phyloP scores from a whole-genome alignment of 1,284 basidiomycete genomes.

The Grifola frondosa region DNA sequence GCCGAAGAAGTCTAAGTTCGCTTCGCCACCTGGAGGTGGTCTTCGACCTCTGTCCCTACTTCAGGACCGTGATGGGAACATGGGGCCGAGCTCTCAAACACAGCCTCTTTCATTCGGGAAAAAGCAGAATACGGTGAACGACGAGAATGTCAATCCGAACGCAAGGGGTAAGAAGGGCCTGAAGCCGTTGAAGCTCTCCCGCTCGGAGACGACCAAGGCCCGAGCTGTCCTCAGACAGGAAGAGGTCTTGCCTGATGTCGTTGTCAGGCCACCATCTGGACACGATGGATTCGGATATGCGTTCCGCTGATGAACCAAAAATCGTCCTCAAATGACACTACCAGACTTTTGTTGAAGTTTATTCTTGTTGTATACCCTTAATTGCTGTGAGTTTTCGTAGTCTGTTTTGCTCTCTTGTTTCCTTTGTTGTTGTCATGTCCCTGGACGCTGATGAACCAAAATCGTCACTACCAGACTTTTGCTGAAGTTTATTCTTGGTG shows the following conservation, averaged over 20 bases:
- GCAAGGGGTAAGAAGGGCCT: slow-evolving; percentile 41
- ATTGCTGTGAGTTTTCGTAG: slow-evolving; percentile 15
- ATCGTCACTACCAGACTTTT: slow-evolving; percentile 7
- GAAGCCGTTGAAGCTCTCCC: slow-evolving; percentile 55
- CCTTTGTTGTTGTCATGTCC: slow-evolving; percentile 8
- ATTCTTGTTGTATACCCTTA: slow-evolving; percentile 19
- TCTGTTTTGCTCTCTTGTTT: slow-evolving; percentile 9
- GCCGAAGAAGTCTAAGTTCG: slow-evolving; percentile 40
- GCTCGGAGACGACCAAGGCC: slow-evolving; percentile 61
- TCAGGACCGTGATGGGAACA: slow-evolving; percentile 53
- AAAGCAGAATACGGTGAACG: slow-evolving; percentile 37
- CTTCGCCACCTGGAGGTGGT: slow-evolving; percentile 38
- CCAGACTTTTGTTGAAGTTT: slow-evolving; percentile 15
- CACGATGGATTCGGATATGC: slow-evolving; percentile 22
- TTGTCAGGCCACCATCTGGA: slow-evolving; percentile 45
- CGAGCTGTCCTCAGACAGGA: slow-evolving; percentile 45
- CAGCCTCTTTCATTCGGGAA: slow-evolving; percentile 56
- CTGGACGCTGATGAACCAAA: slow-evolving; percentile 18
- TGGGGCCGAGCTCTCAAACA: slow-evolving; percentile 32
- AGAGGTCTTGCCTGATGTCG: slow-evolving; percentile 45
- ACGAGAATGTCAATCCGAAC: slow-evolving; percentile 44
- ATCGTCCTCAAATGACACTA: slow-evolving; percentile 7
- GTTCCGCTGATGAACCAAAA: slow-evolving; percentile 21
- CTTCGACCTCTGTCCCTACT: slow-evolving; percentile 64
- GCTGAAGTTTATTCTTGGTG: slow-evolving; percentile 18